phyloP scores from a whole-genome alignment of 78 protist genomes.

The Polysphondylium violaceum region DNA sequence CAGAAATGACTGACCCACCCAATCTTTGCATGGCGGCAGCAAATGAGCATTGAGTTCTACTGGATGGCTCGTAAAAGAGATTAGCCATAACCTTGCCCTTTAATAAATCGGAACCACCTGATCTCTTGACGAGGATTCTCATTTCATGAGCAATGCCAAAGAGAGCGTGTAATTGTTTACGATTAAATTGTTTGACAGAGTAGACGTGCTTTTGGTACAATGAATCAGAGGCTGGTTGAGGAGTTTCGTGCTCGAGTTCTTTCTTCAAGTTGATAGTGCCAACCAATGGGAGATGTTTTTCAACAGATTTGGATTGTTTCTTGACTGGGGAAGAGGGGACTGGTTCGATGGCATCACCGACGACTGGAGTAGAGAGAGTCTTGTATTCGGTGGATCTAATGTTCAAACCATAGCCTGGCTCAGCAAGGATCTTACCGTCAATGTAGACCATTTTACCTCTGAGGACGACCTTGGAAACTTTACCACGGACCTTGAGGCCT shows the following conservation, averaged over 20 bases:
- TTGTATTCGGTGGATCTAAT: constrained; percentile 17
- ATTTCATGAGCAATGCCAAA: constrained; percentile 87
- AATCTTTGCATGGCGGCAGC: constrained; percentile 94
- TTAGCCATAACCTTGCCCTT: constrained; percentile 78
- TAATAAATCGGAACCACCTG: constrained; percentile 68
- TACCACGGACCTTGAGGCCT: constrained; percentile 74
- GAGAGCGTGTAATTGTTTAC: constrained; percentile 57
- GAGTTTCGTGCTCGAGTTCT: too few species aligned
- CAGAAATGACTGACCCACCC: constrained; percentile 91
- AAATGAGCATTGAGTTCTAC: constrained; percentile 94
- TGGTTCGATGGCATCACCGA: neutral
- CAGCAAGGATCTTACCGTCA: constrained; percentile 71
- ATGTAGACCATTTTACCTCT: constrained; percentile 72
- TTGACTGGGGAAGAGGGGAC: constrained; percentile 19
- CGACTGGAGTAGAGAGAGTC: neutral
- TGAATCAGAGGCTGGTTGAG: too few species aligned
- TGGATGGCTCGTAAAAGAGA: constrained; percentile 94
- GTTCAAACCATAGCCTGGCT: constrained; percentile 49
- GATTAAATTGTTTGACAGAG: constrained; percentile 84
- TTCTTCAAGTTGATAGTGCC: too few species aligned
- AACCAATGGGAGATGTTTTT: constrained; percentile 30
- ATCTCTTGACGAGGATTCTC: constrained; percentile 68
- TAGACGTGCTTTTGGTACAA: constrained; percentile 55
- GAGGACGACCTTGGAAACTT: constrained; percentile 63
- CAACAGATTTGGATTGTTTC: neutral